A percentile compares a stretch with the other conserved stretches of the same genome.
Conservation (phyloP, 257 asterid genomes). For the Lycium ferocissimum region DNA sequence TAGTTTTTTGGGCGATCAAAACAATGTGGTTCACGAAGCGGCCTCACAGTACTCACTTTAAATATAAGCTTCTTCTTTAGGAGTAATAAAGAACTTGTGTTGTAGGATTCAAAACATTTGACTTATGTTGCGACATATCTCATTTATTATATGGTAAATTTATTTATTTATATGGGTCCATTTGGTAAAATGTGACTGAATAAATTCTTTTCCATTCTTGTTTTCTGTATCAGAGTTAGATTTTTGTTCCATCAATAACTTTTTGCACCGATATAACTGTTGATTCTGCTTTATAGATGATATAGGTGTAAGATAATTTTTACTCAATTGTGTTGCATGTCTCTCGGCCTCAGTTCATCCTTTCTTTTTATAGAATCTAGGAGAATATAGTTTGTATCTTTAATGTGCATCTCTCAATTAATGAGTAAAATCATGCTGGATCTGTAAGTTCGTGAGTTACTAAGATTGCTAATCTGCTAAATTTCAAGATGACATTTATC, state of each 20-base stretch:
- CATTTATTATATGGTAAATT: neutral
- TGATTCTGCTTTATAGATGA: neutral
- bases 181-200: neutral
- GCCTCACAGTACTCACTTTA: neutral
- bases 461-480: constrained; percentile 35
- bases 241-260: neutral
- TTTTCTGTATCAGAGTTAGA: neutral
- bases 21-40: too few species aligned
- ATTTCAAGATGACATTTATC: neutral
- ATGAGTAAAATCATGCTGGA: neutral
- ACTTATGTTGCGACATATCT: neutral
- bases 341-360: neutral
- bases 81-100: neutral
- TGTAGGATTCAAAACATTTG: neutral
- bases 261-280: neutral
- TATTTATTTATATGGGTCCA: neutral
- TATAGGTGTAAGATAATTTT: neutral
- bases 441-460: neutral
- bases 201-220: neutral
- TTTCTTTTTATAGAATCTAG: neutral
- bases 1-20: too few species aligned
- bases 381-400: neutral
- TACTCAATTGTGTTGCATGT: neutral
- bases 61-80: neutral
- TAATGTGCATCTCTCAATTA: neutral